A percentile compares a stretch with the other conserved stretches of the same genome.
phyloP scores from a whole-genome alignment of 2,329 filamentous ascomycete genomes.

The Diaporthe vexans region DNA sequence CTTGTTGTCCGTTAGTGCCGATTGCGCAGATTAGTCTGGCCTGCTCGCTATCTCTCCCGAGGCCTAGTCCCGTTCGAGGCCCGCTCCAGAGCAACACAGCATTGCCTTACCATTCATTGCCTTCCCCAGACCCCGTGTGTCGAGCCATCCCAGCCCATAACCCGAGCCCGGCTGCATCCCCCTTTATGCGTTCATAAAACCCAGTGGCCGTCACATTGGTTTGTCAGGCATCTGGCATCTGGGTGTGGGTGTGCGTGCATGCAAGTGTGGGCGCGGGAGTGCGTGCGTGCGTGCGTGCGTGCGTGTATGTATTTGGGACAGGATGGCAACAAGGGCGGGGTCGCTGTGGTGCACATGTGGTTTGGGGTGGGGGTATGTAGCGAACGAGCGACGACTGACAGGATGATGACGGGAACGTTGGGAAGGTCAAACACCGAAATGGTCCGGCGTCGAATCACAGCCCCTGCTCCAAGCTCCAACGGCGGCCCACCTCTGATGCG shows the following conservation, averaged over 20 bases:
- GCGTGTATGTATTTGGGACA: no score
- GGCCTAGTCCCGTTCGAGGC: neutral
- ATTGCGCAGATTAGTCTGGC: constrained; percentile 27
- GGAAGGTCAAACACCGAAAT: constrained; percentile 18
- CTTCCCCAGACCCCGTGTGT: constrained; percentile 3
- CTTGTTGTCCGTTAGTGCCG: constrained; percentile 16
- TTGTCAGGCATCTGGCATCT: constrained; percentile 4
- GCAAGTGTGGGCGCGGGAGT: no score
- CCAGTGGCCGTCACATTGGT: constrained; percentile 5
- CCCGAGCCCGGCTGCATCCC: constrained; percentile 18
- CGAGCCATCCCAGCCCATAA: constrained; percentile 1
- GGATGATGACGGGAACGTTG: constrained; percentile 8
- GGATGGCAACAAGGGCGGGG: neutral
- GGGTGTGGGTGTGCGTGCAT: constrained; percentile 1
- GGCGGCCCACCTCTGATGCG: constrained; percentile 21
- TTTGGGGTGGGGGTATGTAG: constrained; percentile 23
- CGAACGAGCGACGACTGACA: neutral
- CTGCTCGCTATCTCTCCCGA: constrained; percentile 15
- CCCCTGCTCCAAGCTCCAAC: constrained; percentile 19
- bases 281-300: neutral
- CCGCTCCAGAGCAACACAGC: neutral
- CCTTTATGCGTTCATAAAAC: constrained; percentile 30
- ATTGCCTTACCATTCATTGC: neutral
- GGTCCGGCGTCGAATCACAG: constrained; percentile 27
- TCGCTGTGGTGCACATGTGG: neutral